Percentiles rank a stretch among this genome's conserved stretches.
Conservation (phyloP, 2,329 filamentous ascomycete genomes). For the Aspergillus jensenii region DNA sequence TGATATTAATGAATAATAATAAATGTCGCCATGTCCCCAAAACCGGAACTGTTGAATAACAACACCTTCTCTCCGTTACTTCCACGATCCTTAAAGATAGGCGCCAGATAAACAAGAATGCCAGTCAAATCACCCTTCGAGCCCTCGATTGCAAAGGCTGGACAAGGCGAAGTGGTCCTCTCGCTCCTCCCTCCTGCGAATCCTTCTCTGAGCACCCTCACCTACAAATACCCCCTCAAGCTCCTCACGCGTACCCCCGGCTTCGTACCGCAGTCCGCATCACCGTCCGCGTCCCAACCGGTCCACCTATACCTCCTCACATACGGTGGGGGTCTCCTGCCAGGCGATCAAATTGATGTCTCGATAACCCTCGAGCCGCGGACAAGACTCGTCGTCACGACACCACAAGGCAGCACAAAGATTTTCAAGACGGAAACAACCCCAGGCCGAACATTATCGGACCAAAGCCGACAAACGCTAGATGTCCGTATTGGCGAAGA, state of each 20-base stretch:
- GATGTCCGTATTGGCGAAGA: constrained; percentile 49
- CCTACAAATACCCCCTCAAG: constrained; percentile 93
- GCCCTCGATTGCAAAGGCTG: constrained; percentile 69
- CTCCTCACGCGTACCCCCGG: constrained; percentile 77
- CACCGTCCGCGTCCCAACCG: constrained; percentile 48
- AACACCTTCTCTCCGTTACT: not conserved
- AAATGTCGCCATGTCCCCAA: not conserved
- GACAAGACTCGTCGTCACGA: constrained; percentile 65
- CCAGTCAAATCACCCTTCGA: constrained; percentile 69
- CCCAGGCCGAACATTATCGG: constrained; percentile 32
- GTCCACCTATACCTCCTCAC: constrained; percentile 86
- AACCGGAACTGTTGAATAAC: not conserved
- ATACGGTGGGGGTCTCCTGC: constrained; percentile 90
- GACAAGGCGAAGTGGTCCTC: constrained; percentile 75
- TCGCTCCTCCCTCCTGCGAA: constrained; percentile 68
- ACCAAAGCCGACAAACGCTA: constrained; percentile 51
- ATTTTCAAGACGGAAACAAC: constrained; percentile 75
- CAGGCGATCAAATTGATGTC: constrained; percentile 78
- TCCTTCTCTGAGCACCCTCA: constrained; percentile 71
- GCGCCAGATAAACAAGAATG: constrained; percentile 16
- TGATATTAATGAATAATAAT: not conserved
- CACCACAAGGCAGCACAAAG: constrained; percentile 80
- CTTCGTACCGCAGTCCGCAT: constrained; percentile 52
- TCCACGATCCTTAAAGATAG: not conserved
- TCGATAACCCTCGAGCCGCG: constrained; percentile 62